Conservation (phyloP, 148 eudicot genomes). For the Fagopyrum homotropicum region DNA sequence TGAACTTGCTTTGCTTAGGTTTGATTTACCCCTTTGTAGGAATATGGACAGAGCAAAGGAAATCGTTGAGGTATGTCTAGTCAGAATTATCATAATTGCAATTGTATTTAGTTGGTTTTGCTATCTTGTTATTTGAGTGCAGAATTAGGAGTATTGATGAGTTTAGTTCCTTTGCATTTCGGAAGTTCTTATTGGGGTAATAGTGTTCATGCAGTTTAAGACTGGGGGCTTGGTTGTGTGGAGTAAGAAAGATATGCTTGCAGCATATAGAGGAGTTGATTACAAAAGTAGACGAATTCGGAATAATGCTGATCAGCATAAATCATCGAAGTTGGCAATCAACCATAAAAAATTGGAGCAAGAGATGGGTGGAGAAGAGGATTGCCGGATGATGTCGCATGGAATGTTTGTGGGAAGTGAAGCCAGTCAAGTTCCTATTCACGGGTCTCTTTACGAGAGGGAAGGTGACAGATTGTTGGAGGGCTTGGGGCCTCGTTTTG, state of each 20-base stretch:
- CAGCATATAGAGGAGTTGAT: constrained; percentile 71
- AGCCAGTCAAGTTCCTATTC: constrained; percentile 19
- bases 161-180: neutral
- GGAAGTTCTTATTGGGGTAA: constrained; percentile 10
- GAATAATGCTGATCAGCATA: neutral
- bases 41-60: constrained; percentile 92
- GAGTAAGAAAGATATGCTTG: constrained; percentile 68
- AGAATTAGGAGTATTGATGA: neutral
- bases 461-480: constrained; percentile 87
- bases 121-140: neutral
- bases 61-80: constrained; percentile 62
- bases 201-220: constrained; percentile 50
- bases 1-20: constrained; percentile 76
- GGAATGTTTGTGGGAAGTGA: constrained; percentile 17
- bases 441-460: constrained; percentile 64
- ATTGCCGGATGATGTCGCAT: constrained; percentile 7
- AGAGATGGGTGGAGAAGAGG: constrained; percentile 15
- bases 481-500: constrained; percentile 87
- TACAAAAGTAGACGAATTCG: constrained; percentile 19
- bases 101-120: neutral
- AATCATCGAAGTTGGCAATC: neutral
- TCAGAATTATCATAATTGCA: neutral
- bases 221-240: constrained; percentile 93
- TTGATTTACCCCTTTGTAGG: constrained; percentile 69
- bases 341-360: neutral